These are phyloP conservation scores for Rutstroemia sp. DNA, from an alignment of 2,329 filamentous ascomycete genomes.

Conservation along the genomic window DNA sequence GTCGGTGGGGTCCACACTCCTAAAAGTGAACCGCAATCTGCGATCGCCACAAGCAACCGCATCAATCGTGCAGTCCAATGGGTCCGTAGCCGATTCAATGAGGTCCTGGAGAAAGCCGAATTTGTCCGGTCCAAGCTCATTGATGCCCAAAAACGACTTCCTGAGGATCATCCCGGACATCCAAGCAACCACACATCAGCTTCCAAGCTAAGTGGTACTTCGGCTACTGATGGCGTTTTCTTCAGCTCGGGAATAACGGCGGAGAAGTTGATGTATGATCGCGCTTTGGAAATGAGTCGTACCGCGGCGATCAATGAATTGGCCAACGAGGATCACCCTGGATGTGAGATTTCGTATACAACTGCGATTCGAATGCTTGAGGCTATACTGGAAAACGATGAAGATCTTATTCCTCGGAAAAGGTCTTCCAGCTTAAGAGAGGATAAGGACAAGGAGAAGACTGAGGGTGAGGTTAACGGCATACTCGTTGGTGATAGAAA, in stretches of 20 bases:
- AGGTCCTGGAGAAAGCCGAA: conserved; percentile 93
- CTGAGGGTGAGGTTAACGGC: conserved; percentile 42
- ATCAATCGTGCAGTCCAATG: conserved; percentile 95
- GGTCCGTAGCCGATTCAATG: conserved; percentile 91
- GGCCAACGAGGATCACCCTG: conserved; percentile 76
- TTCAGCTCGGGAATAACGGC: conserved; percentile 86
- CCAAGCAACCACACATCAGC: conserved; percentile 67
- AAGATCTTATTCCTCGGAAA: conserved; percentile 41
- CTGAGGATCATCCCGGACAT: conserved; percentile 78
- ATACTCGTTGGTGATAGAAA: conserved; percentile 65
- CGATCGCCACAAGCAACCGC: conserved; percentile 42
- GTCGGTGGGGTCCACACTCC: conserved; percentile 36
- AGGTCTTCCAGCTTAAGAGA: conserved; percentile 33
- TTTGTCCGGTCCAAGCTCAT: conserved; percentile 82
- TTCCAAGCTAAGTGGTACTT: conserved; percentile 38
- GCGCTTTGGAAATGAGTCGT: conserved; percentile 93
- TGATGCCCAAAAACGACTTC: conserved; percentile 77
- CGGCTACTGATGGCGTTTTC: conserved; percentile 69
- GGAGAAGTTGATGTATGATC: conserved; percentile 97
- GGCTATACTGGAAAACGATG: conserved; percentile 83
- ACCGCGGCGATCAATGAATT: conserved; percentile 93
- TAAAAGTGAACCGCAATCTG: conserved; percentile 35
- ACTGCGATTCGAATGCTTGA: conserved; percentile 94
- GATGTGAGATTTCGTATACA: conserved; percentile 87
- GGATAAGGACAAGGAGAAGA: conserved; percentile 37